These are phyloP conservation scores for Diddensiella santjacobensis DNA, from an alignment of 805 yeast genomes.

Conservation along the genomic window DNA sequence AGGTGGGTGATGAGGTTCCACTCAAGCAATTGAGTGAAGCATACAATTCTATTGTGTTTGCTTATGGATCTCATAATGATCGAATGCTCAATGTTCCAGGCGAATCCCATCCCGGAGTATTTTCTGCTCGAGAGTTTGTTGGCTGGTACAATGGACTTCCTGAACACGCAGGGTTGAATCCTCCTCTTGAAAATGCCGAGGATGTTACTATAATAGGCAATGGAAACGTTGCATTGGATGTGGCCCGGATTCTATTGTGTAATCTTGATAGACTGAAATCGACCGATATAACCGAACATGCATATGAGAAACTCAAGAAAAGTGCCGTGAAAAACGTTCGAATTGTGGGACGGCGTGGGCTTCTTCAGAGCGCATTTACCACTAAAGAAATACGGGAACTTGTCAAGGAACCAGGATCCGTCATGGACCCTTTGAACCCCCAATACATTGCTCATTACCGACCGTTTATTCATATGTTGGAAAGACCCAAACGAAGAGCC, in stretches of 20 bases:
- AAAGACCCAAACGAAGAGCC: slow-evolving; percentile 61
- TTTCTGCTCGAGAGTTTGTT: slow-evolving; percentile 81
- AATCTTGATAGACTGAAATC: slow-evolving; percentile 52
- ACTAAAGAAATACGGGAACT: slow-evolving; percentile 89
- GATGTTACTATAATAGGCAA: slow-evolving; percentile 86
- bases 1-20: slow-evolving; percentile 59
- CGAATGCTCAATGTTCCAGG: slow-evolving; percentile 56
- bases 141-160: slow-evolving; percentile 97
- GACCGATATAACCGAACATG: slow-evolving; percentile 71
- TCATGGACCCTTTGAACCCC: slow-evolving; percentile 46
- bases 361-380: slow-evolving; percentile 77
- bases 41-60: slow-evolving; percentile 71
- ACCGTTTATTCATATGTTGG: slow-evolving; percentile 33
- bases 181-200: slow-evolving; percentile 58
- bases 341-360: slow-evolving; percentile 83
- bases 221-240: slow-evolving; percentile 93
- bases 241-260: slow-evolving; percentile 73
- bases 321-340: slow-evolving; percentile 61
- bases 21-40: slow-evolving; percentile 46
- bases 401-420: slow-evolving; percentile 54
- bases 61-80: slow-evolving; percentile 74
- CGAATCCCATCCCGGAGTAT: slow-evolving; percentile 55
- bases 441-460: slow-evolving; percentile 31
- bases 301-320: slow-evolving; percentile 48
- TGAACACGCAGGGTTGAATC: slow-evolving; percentile 44